Evolutionary conservation across 495 filamentous ascomycete genomes (phyloP), one percentile per base, ranked within the genome.

Genomic region (Penicillium waksmanii): DNA sequence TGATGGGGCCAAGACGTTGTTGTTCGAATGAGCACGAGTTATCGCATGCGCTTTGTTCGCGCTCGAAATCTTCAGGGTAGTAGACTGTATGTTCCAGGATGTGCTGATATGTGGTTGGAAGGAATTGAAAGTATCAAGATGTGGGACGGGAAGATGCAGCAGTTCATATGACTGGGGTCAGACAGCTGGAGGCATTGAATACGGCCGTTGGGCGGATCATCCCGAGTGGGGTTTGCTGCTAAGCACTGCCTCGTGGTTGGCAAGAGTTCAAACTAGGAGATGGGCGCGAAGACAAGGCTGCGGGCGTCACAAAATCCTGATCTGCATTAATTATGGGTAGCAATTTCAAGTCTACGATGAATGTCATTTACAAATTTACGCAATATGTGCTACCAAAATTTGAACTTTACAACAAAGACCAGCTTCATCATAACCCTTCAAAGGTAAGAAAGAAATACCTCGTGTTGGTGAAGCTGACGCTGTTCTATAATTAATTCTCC

Each of bases 401-500:
- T 10, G n/a, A 13, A 2, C 12, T 19, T 6, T 44, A 17, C n/a
- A 19, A 44, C 42, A 44, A 44, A 44, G 42, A 44, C 5, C 36
- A 44, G 42, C 36, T 18, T 19, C 17, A 44, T 8, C 42, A 19
- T 44, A 9, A 7, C 17, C 42, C 42, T 18, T 17, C 2, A 44
- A 44, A 17, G 8, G 15, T 2, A 17, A 44, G 8, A 19, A 17
- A 44, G 2, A 19, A 8, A 19, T 2, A 18, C 17, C 11, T 44
- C 42, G 42, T 44, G 42, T 38, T 12, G 5, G 15, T 3, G 23
- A 48, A 23, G 46, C 19, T 23, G 35, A 40, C 42, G 31, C 12
- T 53, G 48, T 61, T 61, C 60, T 57, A 62, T 57, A 49, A 57
- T 62, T 62, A 62, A 21, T 23, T 55, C 35, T 11, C 13, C 18